A percentile compares a stretch with the other conserved stretches of the same genome.
These are phyloP conservation scores for Rhizophagus clarus DNA, from an alignment of 192 early-diverging fungal genomes.

Conservation along the genomic window DNA sequence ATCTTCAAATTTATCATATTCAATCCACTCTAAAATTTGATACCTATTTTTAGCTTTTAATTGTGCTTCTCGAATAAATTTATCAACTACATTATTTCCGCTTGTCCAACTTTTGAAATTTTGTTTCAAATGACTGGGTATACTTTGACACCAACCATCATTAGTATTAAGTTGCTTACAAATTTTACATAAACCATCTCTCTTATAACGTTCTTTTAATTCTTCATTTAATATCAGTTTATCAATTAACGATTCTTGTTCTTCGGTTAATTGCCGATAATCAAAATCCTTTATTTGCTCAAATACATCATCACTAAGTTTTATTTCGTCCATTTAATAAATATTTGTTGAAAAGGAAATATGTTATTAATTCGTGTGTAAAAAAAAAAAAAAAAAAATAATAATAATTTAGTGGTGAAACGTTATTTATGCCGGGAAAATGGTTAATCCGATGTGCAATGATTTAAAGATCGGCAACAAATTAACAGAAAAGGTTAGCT, in stretches of 20 bases:
- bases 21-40: neutral
- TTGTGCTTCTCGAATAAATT: constrained; percentile 21
- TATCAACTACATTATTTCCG: neutral
- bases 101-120: constrained; percentile 4
- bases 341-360: too few relatives aligned
- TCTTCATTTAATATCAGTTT: neutral
- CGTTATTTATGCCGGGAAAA: too few relatives aligned
- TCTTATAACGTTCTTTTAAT: neutral
- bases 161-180: constrained; percentile 8
- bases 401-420: too few relatives aligned
- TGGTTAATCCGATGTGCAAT: too few relatives aligned
- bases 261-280: neutral
- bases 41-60: neutral
- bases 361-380: too few relatives aligned
- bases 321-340: too few relatives aligned
- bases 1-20: neutral
- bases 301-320: neutral
- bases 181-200: neutral
- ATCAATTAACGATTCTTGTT: neutral
- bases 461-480: too few relatives aligned
- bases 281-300: neutral
- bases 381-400: too few relatives aligned
- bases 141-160: neutral
- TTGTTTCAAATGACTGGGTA: constrained; percentile 14
- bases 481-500: too few relatives aligned